A percentile compares a stretch with the other conserved stretches of the same genome.
phyloP scores from a whole-genome alignment of 1,139 yeast genomes.

The Pichia sp. region DNA sequence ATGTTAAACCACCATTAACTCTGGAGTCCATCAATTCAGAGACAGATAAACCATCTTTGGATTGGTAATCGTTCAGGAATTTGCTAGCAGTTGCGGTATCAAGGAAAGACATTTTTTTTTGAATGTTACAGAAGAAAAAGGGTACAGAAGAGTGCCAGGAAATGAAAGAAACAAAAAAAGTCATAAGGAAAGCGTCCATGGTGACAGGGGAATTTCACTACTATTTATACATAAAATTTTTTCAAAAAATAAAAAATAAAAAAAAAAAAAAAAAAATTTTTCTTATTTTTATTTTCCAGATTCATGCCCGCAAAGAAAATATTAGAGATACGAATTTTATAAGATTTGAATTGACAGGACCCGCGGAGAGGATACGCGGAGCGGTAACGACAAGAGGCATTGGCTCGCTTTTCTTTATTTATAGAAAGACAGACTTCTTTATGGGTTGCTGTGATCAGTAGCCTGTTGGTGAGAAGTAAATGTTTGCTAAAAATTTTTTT shows the following conservation, averaged over 20 bases:
- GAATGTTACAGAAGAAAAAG: background rate
- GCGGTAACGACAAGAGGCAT: too few relatives aligned
- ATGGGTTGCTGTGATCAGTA: too few relatives aligned
- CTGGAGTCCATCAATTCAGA: constrained; percentile 82
- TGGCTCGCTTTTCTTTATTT: too few relatives aligned
- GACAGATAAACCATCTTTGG: constrained; percentile 82
- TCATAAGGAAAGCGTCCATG: background rate
- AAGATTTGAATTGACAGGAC: too few relatives aligned
- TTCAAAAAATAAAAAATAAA: too few relatives aligned
- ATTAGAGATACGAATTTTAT: too few relatives aligned
- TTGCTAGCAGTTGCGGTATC: constrained; percentile 64
- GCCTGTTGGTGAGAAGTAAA: too few relatives aligned
- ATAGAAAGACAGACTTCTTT: too few relatives aligned
- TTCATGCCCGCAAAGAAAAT: too few relatives aligned
- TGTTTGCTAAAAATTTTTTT: too few relatives aligned
- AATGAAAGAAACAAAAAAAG: constrained; percentile 1
- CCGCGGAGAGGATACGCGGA: too few relatives aligned
- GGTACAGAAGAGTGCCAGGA: constrained; percentile 15
- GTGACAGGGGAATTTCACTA: background rate
- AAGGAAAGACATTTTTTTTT: constrained; percentile 12
- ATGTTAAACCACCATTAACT: constrained; percentile 91
- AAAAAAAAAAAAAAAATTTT: background rate
- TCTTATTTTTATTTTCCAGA: too few relatives aligned
- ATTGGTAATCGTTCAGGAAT: constrained; percentile 53
- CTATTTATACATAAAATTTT: background rate